Evolutionary conservation across 192 early-diverging fungal species (phyloP).

Genomic region (Podila epicladia): DNA sequence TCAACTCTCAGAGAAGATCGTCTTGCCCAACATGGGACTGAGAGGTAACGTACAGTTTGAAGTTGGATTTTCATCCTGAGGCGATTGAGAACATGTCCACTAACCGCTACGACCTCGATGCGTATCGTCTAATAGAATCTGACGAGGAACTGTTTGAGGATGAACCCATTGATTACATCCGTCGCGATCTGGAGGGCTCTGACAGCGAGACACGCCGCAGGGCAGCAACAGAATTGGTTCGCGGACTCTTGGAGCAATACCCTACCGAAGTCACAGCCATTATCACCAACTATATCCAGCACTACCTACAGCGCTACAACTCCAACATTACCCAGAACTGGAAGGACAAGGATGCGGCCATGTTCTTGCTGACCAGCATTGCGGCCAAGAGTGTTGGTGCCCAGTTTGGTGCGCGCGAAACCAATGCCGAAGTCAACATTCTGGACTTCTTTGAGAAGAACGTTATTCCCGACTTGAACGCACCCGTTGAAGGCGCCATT

Average conservation of each 20-base stretch:
- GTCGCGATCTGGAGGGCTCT: slow-evolving; percentile 91
- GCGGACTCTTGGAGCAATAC: slow-evolving; percentile 91
- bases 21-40: slow-evolving; percentile 92
- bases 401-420: slow-evolving; percentile 86
- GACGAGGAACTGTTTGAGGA: slow-evolving; percentile 98
- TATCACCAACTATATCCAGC: slow-evolving; percentile 78
- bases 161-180: slow-evolving; percentile 95
- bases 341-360: slow-evolving; percentile 96
- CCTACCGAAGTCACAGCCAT: slow-evolving; percentile 85
- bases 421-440: slow-evolving; percentile 86
- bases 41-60: slow-evolving; percentile 56
- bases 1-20: slow-evolving; percentile 89
- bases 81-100: background rate
- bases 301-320: slow-evolving; percentile 77
- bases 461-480: slow-evolving; percentile 85
- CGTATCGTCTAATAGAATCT: slow-evolving; percentile 44
- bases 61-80: background rate
- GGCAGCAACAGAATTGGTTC: slow-evolving; percentile 91
- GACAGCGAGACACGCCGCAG: slow-evolving; percentile 94
- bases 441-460: slow-evolving; percentile 85
- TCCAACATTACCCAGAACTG: slow-evolving; percentile 77
- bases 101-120: background rate
- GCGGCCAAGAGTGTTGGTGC: slow-evolving; percentile 80
- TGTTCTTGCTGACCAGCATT: slow-evolving; percentile 91
- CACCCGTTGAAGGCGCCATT: slow-evolving; percentile 67